These are phyloP conservation scores for Syzygium grande DNA, from an alignment of 345 rosid species.

Conservation along the genomic window DNA sequence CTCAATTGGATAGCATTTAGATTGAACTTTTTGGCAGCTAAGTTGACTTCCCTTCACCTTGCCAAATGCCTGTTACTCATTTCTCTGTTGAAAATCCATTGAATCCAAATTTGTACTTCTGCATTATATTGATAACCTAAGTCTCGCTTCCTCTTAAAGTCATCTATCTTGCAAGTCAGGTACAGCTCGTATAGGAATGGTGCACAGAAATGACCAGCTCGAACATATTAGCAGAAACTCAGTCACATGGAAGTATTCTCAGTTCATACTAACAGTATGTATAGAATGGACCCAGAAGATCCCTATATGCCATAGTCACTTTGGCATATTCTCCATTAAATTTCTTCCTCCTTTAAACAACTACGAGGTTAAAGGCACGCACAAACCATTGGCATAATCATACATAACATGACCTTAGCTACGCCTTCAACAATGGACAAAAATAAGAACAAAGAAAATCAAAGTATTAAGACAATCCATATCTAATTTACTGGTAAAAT, in stretches of 20 bases:
- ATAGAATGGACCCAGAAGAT: background rate
- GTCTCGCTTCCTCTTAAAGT: background rate
- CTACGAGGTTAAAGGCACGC: too few relatives aligned
- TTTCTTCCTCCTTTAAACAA: too few relatives aligned
- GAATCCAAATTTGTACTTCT: background rate
- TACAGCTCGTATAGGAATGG: background rate
- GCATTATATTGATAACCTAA: background rate
- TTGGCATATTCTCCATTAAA: too few relatives aligned
- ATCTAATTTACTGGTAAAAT: too few relatives aligned
- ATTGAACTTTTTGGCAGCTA: background rate
- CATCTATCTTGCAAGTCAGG: background rate
- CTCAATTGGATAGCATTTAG: background rate
- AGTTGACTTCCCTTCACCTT: background rate
- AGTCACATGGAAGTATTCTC: background rate
- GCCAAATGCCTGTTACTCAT: background rate
- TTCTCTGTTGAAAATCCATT: background rate
- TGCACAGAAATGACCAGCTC: background rate
- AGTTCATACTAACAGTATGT: background rate
- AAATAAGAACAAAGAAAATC: too few relatives aligned
- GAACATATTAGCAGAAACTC: background rate
- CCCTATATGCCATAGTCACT: background rate
- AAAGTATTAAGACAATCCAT: too few relatives aligned
- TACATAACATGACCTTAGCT: too few relatives aligned
- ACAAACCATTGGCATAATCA: too few relatives aligned
- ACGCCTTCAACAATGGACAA: too few relatives aligned